phyloP scores from a whole-genome alignment of 495 filamentous ascomycete species.

The Trichocladium uniseriatum region DNA sequence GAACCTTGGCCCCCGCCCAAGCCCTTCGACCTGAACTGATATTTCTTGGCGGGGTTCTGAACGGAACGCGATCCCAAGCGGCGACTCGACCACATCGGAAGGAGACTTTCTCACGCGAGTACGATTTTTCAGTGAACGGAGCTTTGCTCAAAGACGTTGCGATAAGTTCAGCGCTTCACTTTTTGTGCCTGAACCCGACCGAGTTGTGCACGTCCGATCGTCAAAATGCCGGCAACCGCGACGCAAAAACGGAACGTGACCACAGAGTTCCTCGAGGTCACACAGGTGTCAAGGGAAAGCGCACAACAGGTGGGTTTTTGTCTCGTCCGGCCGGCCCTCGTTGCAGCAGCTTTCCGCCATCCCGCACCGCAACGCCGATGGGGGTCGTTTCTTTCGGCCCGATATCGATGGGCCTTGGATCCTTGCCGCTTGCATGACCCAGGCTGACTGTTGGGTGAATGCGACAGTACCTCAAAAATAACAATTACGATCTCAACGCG shows the following conservation, averaged over 20 bases:
- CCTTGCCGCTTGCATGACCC: constrained; percentile 18
- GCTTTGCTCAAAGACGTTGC: too few species aligned
- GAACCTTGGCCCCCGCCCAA: too few species aligned
- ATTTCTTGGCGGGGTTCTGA: too few species aligned
- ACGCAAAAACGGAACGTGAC: constrained; percentile 47
- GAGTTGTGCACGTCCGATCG: too few species aligned
- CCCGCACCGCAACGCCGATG: constrained; percentile 13
- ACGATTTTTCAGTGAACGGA: too few species aligned
- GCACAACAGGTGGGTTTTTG: constrained; percentile 40
- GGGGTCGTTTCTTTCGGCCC: constrained; percentile 16
- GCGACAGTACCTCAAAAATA: constrained; percentile 33
- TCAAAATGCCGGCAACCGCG: constrained; percentile 19
- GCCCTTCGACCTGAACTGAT: too few species aligned
- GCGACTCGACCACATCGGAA: too few species aligned
- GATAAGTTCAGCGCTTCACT: too few species aligned
- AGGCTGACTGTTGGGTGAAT: constrained; percentile 12
- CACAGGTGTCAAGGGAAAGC: constrained; percentile 41
- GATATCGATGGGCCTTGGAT: constrained; percentile 22
- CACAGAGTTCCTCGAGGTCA: constrained; percentile 44
- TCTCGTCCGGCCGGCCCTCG: neutral
- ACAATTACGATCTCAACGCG: constrained; percentile 41
- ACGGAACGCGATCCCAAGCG: too few species aligned
- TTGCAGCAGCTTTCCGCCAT: neutral
- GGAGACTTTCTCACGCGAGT: too few species aligned
- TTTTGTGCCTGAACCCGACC: too few species aligned